Evolutionary conservation across 1,139 yeast genomes (phyloP).

Genomic region (Pichia terricola): DNA sequence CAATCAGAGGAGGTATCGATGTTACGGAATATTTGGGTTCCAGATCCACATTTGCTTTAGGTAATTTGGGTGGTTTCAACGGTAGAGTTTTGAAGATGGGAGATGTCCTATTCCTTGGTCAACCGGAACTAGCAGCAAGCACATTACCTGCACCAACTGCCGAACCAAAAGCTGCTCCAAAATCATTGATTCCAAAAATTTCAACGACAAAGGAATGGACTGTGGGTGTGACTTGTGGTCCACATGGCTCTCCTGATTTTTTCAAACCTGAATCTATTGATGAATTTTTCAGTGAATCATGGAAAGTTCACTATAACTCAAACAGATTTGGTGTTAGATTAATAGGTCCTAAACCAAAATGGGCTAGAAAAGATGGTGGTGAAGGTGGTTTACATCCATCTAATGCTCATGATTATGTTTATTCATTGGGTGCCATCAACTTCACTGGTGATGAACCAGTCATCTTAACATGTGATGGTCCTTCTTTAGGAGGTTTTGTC

Average conservation of each 20-base stretch:
- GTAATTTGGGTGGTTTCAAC: slow-evolving; percentile 88
- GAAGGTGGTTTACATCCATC: slow-evolving; percentile 98
- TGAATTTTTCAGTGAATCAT: slow-evolving; percentile 63
- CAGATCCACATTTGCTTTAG: slow-evolving; percentile 92
- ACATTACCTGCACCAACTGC: slow-evolving; percentile 63
- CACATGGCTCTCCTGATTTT: slow-evolving; percentile 95
- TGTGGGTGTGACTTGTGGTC: slow-evolving; percentile 93
- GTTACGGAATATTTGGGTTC: slow-evolving; percentile 91
- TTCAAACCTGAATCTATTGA: slow-evolving; percentile 67
- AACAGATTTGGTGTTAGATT: slow-evolving; percentile 93
- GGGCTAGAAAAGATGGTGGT: slow-evolving; percentile 98
- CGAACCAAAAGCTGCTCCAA: slow-evolving; percentile 51
- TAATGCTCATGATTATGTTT: slow-evolving; percentile 94
- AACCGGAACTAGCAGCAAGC: slow-evolving; percentile 60
- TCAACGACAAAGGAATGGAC: slow-evolving; percentile 53
- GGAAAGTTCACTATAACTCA: slow-evolving; percentile 96
- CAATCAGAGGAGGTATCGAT: slow-evolving; percentile 88
- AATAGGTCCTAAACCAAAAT: slow-evolving; percentile 89
- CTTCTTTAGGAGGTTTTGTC: slow-evolving; percentile 94
- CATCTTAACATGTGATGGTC: slow-evolving; percentile 93
- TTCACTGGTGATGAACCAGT: slow-evolving; percentile 99
- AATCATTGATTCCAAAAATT: slow-evolving; percentile 49
- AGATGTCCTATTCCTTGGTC: slow-evolving; percentile 81
- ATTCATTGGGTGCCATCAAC: slow-evolving; percentile 91
- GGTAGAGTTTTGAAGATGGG: slow-evolving; percentile 89